Percentiles rank a stretch among this genome's conserved stretches.
These are phyloP conservation scores for Rauvolfia tetraphylla DNA, from an alignment of 257 asterid species.

Conservation along the genomic window DNA sequence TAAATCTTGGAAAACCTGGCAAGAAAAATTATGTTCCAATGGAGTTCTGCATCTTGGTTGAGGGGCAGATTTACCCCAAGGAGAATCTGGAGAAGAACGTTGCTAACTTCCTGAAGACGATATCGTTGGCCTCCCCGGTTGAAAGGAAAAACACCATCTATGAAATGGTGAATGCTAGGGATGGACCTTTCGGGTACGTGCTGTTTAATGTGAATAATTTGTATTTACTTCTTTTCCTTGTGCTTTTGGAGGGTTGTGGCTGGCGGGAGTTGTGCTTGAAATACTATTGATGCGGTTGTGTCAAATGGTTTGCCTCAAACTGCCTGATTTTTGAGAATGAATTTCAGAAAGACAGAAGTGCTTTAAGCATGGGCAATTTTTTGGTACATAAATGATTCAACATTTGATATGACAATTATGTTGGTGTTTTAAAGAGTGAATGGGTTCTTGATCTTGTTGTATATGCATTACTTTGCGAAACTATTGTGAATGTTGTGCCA, in stretches of 20 bases:
- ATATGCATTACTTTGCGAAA: background rate
- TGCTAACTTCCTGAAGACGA: slow-evolving; percentile 26
- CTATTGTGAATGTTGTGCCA: background rate
- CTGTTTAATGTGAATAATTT: background rate
- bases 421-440: background rate
- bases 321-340: background rate
- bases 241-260: background rate
- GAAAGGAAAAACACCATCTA: slow-evolving; percentile 38
- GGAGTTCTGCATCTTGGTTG: slow-evolving; percentile 62
- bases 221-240: background rate
- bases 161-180: slow-evolving; percentile 51
- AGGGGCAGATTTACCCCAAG: slow-evolving; percentile 61
- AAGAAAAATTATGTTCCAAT: slow-evolving; percentile 53
- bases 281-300: background rate
- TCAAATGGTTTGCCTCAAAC: background rate
- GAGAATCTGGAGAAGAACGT: slow-evolving; percentile 41
- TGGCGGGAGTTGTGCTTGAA: background rate
- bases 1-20: slow-evolving; percentile 45
- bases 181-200: slow-evolving; percentile 78
- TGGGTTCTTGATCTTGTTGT: background rate
- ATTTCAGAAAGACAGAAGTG: too few species aligned
- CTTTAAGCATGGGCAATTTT: too few species aligned
- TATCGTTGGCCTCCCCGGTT: slow-evolving; percentile 43
- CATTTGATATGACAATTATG: too few species aligned
- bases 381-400: too few species aligned